Evolutionary conservation across 164 flowering plant species (phyloP), one percentile per base, ranked within the genome.

Genomic region (Aristolochia fimbriata): DNA sequence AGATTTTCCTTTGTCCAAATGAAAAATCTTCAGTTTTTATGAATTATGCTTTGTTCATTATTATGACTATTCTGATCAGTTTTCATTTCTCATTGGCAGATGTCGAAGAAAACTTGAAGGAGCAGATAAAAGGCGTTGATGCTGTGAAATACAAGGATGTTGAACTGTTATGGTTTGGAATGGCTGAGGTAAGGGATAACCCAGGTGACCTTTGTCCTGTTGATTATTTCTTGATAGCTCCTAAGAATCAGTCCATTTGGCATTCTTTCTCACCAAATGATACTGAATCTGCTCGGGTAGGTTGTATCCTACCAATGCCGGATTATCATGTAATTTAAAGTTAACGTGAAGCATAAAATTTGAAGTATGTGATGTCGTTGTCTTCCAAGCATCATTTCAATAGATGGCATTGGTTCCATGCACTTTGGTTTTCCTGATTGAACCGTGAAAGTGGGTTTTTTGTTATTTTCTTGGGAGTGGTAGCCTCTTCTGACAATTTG

Each of bases 151-250:
- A 84, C 37, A 84, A 79, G 76, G 90, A 87, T 72, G 91, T 89
- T 62, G 69, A 72, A 20, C 55, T 92, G 62, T 76, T 67, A 58
- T 92, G 96, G 96, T 52, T 17, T 71, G 93, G 98, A 66, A 79
- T 92, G 89, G 98, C 96, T 60, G 96, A 89, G 96, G 96, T 89
- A 71, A 71, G 71, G 53, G 47, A 43, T 16, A 21, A 41, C 6
- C 2, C 30, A 27, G 30, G 30, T 27, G 30, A 27, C 30, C 5
- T 27, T 27, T 27, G 30, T 27, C 30, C 30, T 27, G 30, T 27
- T 27, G 30, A 5, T 27, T 27, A 5, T 50, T 19, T 49, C 52
- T 10, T 49, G 22, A 49, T 17, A 4, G 22, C 22, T 49, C 52
- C n/a, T 49, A 20, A 5, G 19, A 6, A 20, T 49, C 4, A 6